Conservation (phyloP, 1,139 yeast genomes). For the Eremothecium gossypii region DNA sequence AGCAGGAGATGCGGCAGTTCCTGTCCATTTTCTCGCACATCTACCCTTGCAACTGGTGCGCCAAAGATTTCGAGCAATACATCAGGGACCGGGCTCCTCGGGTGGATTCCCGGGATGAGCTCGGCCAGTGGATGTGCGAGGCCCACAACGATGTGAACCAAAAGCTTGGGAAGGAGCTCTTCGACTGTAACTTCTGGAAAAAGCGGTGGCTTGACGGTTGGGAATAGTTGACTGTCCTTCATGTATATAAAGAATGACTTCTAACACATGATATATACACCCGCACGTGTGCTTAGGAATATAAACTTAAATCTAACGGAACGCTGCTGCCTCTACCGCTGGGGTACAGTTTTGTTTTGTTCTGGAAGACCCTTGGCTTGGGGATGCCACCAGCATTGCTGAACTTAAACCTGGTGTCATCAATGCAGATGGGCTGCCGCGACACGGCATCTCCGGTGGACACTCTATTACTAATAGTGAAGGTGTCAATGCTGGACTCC, state of each 20-base stretch:
- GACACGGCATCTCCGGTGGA: slow-evolving; percentile 38
- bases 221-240: slow-evolving; percentile 33
- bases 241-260: not conserved
- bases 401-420: slow-evolving; percentile 71
- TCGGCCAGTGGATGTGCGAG: slow-evolving; percentile 87
- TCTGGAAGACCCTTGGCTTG: slow-evolving; percentile 68
- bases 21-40: slow-evolving; percentile 63
- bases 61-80: slow-evolving; percentile 68
- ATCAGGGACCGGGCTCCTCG: slow-evolving; percentile 53
- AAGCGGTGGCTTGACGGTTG: slow-evolving; percentile 85
- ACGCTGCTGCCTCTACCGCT: slow-evolving; percentile 95
- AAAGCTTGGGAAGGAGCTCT: slow-evolving; percentile 74
- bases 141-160: slow-evolving; percentile 89
- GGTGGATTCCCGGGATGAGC: slow-evolving; percentile 62
- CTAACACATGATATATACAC: slow-evolving; percentile 1
- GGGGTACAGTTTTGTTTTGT: slow-evolving; percentile 70
- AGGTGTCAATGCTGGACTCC: slow-evolving; percentile 32
- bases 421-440: slow-evolving; percentile 41
- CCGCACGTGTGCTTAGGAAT: slow-evolving; percentile 8
- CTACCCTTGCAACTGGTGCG: slow-evolving; percentile 95
- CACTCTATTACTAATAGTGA: slow-evolving; percentile 26
- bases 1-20: slow-evolving; percentile 63
- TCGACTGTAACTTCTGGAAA: slow-evolving; percentile 85
- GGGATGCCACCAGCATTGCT: slow-evolving; percentile 64
- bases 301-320: slow-evolving; percentile 59